These are phyloP conservation scores for Paecilomyces formosus DNA, from an alignment of 2,329 filamentous ascomycete genomes.

Conservation along the genomic window DNA sequence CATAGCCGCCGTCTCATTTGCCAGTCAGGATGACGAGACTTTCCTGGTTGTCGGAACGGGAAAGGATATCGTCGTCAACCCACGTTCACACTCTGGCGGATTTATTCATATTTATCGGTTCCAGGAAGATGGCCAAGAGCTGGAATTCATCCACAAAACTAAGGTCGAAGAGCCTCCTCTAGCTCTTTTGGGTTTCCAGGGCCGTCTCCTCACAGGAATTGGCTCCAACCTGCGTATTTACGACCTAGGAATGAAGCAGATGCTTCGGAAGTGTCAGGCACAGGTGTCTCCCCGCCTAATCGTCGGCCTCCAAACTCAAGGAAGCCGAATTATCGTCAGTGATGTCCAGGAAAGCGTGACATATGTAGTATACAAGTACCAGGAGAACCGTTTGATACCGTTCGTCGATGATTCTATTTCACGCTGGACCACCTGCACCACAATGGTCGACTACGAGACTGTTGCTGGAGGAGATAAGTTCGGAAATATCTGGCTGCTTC, in stretches of 20 bases:
- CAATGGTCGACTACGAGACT: constrained; percentile 98
- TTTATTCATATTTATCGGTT: constrained; percentile 92
- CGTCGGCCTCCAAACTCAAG: constrained; percentile 79
- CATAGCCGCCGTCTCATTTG: constrained; percentile 74
- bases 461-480: constrained; percentile 95
- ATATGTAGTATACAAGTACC: constrained; percentile 87
- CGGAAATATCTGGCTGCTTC: constrained; percentile 88
- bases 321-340: constrained; percentile 81
- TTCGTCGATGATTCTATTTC: constrained; percentile 87
- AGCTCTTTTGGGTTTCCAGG: constrained; percentile 89
- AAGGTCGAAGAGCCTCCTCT: constrained; percentile 82
- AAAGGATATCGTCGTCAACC: constrained; percentile 77
- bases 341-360: constrained; percentile 90
- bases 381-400: constrained; percentile 84
- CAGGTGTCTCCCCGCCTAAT: constrained; percentile 76
- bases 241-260: constrained; percentile 84
- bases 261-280: constrained; percentile 85
- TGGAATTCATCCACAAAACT: constrained; percentile 96
- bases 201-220: constrained; percentile 76
- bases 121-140: constrained; percentile 72
- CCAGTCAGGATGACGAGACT: constrained; percentile 77
- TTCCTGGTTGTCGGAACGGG: constrained; percentile 94
- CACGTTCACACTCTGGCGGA: constrained; percentile 66
- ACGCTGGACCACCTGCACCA: constrained; percentile 81
- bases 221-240: constrained; percentile 79